These are phyloP conservation scores for Gaeumannomyces sp. DNA, from an alignment of 2,329 filamentous ascomycete species.

Conservation along the genomic window DNA sequence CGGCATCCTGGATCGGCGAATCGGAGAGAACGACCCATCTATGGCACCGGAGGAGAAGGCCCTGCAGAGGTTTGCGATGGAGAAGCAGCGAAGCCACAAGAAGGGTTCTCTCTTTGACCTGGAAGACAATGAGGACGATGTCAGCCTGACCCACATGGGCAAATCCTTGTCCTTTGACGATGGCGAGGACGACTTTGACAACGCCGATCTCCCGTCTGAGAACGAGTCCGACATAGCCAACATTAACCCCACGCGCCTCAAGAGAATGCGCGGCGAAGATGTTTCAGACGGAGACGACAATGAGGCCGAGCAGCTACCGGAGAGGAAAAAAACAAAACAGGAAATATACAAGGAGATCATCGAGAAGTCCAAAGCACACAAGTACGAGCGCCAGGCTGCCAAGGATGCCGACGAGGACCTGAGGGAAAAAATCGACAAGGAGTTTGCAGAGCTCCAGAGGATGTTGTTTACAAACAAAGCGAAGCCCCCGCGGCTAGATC, in stretches of 20 bases:
- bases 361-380: slow-evolving; percentile 92
- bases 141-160: slow-evolving; percentile 76
- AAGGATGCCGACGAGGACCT: slow-evolving; percentile 93
- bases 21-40: slow-evolving; percentile 89
- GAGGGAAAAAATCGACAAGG: slow-evolving; percentile 76
- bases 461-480: slow-evolving; percentile 51
- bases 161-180: slow-evolving; percentile 63
- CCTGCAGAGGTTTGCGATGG: slow-evolving; percentile 81
- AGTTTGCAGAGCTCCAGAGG: slow-evolving; percentile 67
- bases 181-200: slow-evolving; percentile 69
- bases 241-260: slow-evolving; percentile 47
- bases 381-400: slow-evolving; percentile 84
- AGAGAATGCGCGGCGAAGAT: slow-evolving; percentile 45
- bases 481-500: slow-evolving; percentile 24
- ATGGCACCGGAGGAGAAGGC: slow-evolving; percentile 93
- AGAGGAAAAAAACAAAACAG: slow-evolving; percentile 88
- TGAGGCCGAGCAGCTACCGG: slow-evolving; percentile 54
- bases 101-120: slow-evolving; percentile 82
- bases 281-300: slow-evolving; percentile 38
- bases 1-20: slow-evolving; percentile 85
- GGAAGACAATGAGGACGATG: slow-evolving; percentile 71
- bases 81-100: slow-evolving; percentile 74
- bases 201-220: slow-evolving; percentile 60
- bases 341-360: slow-evolving; percentile 98
- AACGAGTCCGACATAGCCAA: slow-evolving; percentile 52